Evolutionary conservation across 2,329 filamentous ascomycete genomes (phyloP).

Genomic region (Fusarium pininemorale): DNA sequence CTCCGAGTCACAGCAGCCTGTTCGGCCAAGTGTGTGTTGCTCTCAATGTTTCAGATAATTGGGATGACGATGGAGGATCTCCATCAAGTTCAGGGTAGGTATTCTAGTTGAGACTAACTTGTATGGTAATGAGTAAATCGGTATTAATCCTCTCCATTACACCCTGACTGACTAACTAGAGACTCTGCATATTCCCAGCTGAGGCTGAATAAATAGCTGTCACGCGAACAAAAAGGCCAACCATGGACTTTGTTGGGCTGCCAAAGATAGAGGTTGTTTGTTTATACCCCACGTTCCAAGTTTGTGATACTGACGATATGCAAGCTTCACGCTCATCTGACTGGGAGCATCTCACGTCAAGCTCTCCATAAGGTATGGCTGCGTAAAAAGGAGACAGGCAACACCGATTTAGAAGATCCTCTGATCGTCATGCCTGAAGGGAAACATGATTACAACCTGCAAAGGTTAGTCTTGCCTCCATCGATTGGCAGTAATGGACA

Average conservation of each 20-base stretch:
- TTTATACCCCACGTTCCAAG: neutral
- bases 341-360: slow-evolving; percentile 77
- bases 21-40: neutral
- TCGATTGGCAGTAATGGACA: neutral
- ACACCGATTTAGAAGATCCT: slow-evolving; percentile 72
- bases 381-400: slow-evolving; percentile 61
- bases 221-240: neutral
- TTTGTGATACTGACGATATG: neutral
- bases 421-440: slow-evolving; percentile 72
- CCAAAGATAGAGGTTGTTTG: slow-evolving; percentile 65
- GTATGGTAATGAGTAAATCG: neutral
- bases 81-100: slow-evolving; percentile 11
- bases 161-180: neutral
- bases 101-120: neutral
- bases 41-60: neutral
- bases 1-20: neutral
- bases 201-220: too few relatives aligned
- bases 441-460: slow-evolving; percentile 76
- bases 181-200: neutral
- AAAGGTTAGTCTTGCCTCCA: slow-evolving; percentile 61
- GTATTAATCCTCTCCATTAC: neutral
- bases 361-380: slow-evolving; percentile 80
- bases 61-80: too few relatives aligned
- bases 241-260: slow-evolving; percentile 58
- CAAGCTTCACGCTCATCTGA: slow-evolving; percentile 82